A percentile compares a stretch with the other conserved stretches of the same genome.
phyloP scores from a whole-genome alignment of 306 rosid genomes.

The Benincasa hispida region DNA sequence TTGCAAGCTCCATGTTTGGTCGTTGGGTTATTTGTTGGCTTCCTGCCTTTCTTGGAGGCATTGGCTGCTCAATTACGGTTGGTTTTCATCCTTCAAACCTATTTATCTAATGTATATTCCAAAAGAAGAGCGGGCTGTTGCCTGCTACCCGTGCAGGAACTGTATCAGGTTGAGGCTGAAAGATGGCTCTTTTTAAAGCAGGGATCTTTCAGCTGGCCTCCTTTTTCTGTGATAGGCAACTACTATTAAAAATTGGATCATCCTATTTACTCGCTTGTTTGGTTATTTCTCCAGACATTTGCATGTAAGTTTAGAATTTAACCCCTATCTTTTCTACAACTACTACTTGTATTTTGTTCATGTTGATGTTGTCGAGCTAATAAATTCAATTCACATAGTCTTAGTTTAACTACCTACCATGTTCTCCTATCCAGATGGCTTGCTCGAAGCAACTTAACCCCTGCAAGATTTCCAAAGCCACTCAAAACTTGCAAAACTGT shows the following conservation, averaged over 20 bases:
- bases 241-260: conserved; percentile 71
- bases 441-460: conserved; percentile 87
- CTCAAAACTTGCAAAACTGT: conserved; percentile 73
- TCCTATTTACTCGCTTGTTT: conserved; percentile 85
- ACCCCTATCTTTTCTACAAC: background rate
- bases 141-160: conserved; percentile 32
- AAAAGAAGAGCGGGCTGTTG: conserved; percentile 38
- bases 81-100: conserved; percentile 59
- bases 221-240: conserved; percentile 65
- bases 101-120: conserved; percentile 42
- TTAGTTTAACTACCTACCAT: conserved; percentile 4
- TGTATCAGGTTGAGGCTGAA: conserved; percentile 81
- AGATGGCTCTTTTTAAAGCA: conserved; percentile 95
- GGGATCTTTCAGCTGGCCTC: conserved; percentile 94
- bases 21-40: conserved; percentile 75
- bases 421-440: conserved; percentile 52
- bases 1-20: conserved; percentile 83
- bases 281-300: conserved; percentile 91
- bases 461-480: conserved; percentile 70
- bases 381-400: background rate
- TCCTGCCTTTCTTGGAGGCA: conserved; percentile 89
- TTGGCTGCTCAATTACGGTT: conserved; percentile 68
- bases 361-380: background rate
- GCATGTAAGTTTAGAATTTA: conserved; percentile 45
- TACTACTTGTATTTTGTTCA: background rate